Percentiles rank a stretch among this genome's conserved stretches.
Evolutionary conservation across 2,329 filamentous ascomycete species (phyloP).

Genomic region (Ophidiomyces ophidiicola): DNA sequence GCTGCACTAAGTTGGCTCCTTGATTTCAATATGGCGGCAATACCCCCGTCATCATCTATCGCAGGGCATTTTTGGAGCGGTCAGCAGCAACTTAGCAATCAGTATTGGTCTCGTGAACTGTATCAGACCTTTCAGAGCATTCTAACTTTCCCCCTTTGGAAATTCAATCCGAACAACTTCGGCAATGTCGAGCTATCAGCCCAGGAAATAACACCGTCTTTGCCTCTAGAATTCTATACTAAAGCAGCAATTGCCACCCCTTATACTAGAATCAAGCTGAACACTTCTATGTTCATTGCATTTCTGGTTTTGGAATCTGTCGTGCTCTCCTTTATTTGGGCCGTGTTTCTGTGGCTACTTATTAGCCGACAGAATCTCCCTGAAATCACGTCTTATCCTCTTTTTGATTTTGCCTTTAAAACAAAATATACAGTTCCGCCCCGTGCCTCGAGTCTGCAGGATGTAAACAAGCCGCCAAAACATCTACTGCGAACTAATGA

Average conservation of each 20-base stretch:
- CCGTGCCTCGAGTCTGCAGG: not conserved
- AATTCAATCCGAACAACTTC: slow-evolving; percentile 7
- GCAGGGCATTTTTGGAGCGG: slow-evolving; percentile 5
- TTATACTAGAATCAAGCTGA: not conserved
- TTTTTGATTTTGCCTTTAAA: slow-evolving; percentile 5
- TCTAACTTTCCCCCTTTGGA: slow-evolving; percentile 3
- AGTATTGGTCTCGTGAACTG: slow-evolving; percentile 4
- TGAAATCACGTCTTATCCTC: not conserved
- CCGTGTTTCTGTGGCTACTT: not conserved
- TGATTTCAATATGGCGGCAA: slow-evolving; percentile 1
- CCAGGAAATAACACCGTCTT: slow-evolving; percentile 2
- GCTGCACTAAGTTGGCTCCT: slow-evolving; percentile 1
- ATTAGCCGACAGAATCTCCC: slow-evolving; percentile 1
- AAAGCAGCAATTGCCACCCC: slow-evolving; percentile 1
- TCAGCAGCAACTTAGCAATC: slow-evolving; percentile 2
- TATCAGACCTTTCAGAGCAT: slow-evolving; percentile 6
- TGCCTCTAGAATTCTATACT: slow-evolving; percentile 2
- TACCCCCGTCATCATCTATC: slow-evolving; percentile 3
- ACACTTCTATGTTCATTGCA: not conserved
- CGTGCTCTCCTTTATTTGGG: not conserved
- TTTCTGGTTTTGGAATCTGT: not conserved
- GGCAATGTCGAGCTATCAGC: slow-evolving; percentile 3
- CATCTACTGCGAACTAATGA: not conserved
- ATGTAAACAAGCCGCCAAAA: not conserved
- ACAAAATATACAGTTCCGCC: not conserved